These are phyloP conservation scores for Colletotrichum lupini DNA, from an alignment of 2,329 filamentous ascomycete genomes.

Conservation along the genomic window DNA sequence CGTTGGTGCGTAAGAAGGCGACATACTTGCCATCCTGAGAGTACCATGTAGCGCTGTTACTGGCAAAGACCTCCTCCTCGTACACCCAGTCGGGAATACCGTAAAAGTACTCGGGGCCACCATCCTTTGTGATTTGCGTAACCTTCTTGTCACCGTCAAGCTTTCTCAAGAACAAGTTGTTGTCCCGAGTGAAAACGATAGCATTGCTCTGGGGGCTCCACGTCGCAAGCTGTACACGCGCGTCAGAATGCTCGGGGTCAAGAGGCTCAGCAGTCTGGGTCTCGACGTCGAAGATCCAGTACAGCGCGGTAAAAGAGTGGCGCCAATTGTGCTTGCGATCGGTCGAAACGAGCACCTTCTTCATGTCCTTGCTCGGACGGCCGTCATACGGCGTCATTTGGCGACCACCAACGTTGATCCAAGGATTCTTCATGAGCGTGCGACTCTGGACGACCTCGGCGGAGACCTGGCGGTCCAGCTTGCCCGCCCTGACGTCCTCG, in stretches of 20 bases:
- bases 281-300: slow-evolving; percentile 93
- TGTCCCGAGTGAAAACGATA: slow-evolving; percentile 88
- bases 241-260: slow-evolving; percentile 73
- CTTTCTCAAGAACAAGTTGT: slow-evolving; percentile 88
- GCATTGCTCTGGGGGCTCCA: slow-evolving; percentile 92
- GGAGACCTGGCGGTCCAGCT: slow-evolving; percentile 41
- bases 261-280: slow-evolving; percentile 82
- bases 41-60: slow-evolving; percentile 88
- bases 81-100: slow-evolving; percentile 97
- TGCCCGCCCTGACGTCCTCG: slow-evolving; percentile 76
- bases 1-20: slow-evolving; percentile 87
- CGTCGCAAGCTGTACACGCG: slow-evolving; percentile 81
- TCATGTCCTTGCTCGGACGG: slow-evolving; percentile 85
- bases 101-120: slow-evolving; percentile 90
- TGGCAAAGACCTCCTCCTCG: slow-evolving; percentile 81
- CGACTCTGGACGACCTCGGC: slow-evolving; percentile 60
- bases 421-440: slow-evolving; percentile 78
- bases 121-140: slow-evolving; percentile 84
- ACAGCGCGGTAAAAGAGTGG: slow-evolving; percentile 86
- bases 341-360: slow-evolving; percentile 86
- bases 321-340: slow-evolving; percentile 83
- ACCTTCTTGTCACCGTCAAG: slow-evolving; percentile 64
- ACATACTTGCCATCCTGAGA: slow-evolving; percentile 83
- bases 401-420: slow-evolving; percentile 70
- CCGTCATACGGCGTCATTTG: slow-evolving; percentile 68